phyloP scores from a whole-genome alignment of 179 eudicot genomes.

The Spergularia azorica region DNA sequence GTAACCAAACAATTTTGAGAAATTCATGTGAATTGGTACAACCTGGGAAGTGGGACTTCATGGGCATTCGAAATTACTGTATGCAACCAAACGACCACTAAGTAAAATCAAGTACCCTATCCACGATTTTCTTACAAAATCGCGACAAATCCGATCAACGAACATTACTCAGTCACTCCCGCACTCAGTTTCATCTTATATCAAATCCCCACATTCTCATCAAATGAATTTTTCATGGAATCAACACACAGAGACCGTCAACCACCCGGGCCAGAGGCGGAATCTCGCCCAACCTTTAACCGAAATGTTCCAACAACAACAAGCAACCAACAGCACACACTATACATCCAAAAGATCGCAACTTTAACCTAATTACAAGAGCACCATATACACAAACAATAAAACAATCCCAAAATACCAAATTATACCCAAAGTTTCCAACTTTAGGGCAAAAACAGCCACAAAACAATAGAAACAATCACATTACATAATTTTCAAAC shows the following conservation, averaged over 20 bases:
- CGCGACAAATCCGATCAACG: too few relatives aligned
- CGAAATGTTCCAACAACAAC: not conserved
- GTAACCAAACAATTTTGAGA: too few relatives aligned
- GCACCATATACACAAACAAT: not conserved
- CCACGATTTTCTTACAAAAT: too few relatives aligned
- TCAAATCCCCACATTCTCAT: too few relatives aligned
- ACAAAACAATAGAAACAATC: too few relatives aligned
- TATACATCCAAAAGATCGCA: not conserved
- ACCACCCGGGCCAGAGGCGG: not conserved
- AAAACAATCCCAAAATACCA: not conserved
- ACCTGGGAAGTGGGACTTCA: too few relatives aligned
- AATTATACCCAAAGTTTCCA: not conserved
- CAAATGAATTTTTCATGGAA: not conserved
- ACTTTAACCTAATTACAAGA: not conserved
- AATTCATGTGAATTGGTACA: too few relatives aligned
- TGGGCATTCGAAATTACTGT: too few relatives aligned
- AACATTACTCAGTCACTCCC: too few relatives aligned
- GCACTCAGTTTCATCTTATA: too few relatives aligned
- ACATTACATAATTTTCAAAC: not conserved
- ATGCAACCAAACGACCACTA: too few relatives aligned
- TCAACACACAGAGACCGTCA: not conserved
- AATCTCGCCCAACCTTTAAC: not conserved
- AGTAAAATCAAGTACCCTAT: too few relatives aligned
- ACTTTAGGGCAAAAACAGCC: not conserved
- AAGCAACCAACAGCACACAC: not conserved